Evolutionary conservation across 805 yeast genomes (phyloP).

Genomic region (Metschnikowia amazonensis): DNA sequence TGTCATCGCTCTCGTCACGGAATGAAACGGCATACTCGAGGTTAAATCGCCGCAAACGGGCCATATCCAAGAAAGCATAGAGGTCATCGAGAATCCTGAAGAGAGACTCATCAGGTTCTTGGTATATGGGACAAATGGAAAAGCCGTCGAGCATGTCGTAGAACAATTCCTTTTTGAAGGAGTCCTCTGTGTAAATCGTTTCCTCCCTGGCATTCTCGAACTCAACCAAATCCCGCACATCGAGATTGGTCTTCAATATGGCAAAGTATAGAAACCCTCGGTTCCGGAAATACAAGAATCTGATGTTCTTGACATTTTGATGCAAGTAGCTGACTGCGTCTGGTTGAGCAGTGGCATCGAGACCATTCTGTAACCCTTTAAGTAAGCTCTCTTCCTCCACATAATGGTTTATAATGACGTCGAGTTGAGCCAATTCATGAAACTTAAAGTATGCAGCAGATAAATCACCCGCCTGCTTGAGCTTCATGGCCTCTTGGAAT

Average conservation of each 20-base stretch:
- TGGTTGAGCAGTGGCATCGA: slow-evolving; percentile 25
- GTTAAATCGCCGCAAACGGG: slow-evolving; percentile 49
- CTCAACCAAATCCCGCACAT: neutral
- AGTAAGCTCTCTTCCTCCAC: slow-evolving; percentile 36
- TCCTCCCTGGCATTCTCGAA: slow-evolving; percentile 9
- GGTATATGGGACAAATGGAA: slow-evolving; percentile 58
- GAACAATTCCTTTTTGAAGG: slow-evolving; percentile 28
- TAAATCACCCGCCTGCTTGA: slow-evolving; percentile 51
- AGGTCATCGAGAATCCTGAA: slow-evolving; percentile 49
- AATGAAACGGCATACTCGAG: slow-evolving; percentile 57
- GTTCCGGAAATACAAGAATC: slow-evolving; percentile 78
- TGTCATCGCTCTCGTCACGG: slow-evolving; percentile 40
- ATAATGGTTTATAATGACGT: slow-evolving; percentile 52
- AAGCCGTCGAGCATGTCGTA: slow-evolving; percentile 57
- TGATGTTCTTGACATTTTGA: slow-evolving; percentile 67
- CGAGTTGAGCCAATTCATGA: slow-evolving; percentile 60
- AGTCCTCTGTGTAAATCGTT: slow-evolving; percentile 4
- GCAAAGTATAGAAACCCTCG: slow-evolving; percentile 68
- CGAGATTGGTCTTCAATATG: slow-evolving; percentile 22
- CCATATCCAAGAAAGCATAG: slow-evolving; percentile 46
- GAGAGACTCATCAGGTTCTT: slow-evolving; percentile 60
- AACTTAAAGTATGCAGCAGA: slow-evolving; percentile 53
- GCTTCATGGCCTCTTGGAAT: slow-evolving; percentile 65
- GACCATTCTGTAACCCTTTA: slow-evolving; percentile 39
- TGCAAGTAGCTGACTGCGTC: slow-evolving; percentile 47